phyloP scores from a whole-genome alignment of 2,329 filamentous ascomycete genomes.

The Fusarium chuoi region DNA sequence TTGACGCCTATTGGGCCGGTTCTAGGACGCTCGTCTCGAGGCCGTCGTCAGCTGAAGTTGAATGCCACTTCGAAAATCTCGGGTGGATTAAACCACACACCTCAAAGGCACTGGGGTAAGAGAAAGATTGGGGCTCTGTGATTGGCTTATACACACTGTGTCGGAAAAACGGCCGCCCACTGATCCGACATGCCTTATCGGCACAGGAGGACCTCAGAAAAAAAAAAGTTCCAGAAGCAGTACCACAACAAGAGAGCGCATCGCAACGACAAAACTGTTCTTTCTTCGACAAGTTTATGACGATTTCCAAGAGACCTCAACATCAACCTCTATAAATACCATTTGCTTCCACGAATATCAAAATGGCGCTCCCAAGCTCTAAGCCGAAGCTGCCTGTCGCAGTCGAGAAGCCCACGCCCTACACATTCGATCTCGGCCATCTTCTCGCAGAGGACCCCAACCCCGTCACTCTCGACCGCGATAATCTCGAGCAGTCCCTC shows the following conservation, averaged over 20 bases:
- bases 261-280: conserved; percentile 12
- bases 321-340: neutral
- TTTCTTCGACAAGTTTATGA: neutral
- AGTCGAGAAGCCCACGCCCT: conserved; percentile 86
- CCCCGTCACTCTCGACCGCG: conserved; percentile 70
- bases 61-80: conserved; percentile 46
- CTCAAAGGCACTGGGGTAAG: conserved; percentile 17
- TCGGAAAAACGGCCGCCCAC: conserved; percentile 42
- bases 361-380: conserved; percentile 52
- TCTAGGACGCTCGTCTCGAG: conserved; percentile 36
- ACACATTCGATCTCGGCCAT: conserved; percentile 91
- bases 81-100: conserved; percentile 40
- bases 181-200: conserved; percentile 47
- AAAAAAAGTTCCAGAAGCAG: conserved; percentile 43
- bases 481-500: conserved; percentile 73
- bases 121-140: neutral
- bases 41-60: conserved; percentile 41
- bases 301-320: neutral
- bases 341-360: neutral
- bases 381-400: conserved; percentile 68
- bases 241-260: conserved; percentile 10
- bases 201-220: conserved; percentile 6
- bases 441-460: conserved; percentile 90
- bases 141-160: conserved; percentile 25
- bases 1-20: conserved; percentile 46